These are phyloP conservation scores for Rhododendron molle DNA, from an alignment of 148 eudicot genomes.

Conservation along the genomic window DNA sequence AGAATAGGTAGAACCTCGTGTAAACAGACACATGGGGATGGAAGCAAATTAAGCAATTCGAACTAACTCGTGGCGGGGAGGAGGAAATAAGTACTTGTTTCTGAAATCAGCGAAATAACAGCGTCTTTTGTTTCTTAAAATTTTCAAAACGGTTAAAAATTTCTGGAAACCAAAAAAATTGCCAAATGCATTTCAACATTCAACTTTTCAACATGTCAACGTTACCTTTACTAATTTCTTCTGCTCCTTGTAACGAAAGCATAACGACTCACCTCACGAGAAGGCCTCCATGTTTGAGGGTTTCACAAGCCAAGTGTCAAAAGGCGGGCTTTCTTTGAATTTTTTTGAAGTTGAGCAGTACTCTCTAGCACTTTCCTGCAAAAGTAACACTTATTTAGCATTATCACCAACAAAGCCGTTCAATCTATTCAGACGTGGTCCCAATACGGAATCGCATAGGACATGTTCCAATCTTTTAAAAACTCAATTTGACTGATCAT, in stretches of 20 bases:
- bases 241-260: neutral
- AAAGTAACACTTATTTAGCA: neutral
- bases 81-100: neutral
- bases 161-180: neutral
- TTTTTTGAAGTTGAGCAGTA: conserved; percentile 50
- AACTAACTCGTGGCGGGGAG: neutral
- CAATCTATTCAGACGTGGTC: neutral
- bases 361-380: conserved; percentile 59
- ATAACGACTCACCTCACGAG: conserved; percentile 18
- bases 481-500: neutral
- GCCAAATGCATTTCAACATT: neutral
- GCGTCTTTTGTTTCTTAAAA: neutral
- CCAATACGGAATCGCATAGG: neutral
- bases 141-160: neutral
- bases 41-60: neutral
- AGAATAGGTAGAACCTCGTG: neutral
- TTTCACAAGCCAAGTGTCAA: conserved; percentile 67
- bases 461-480: neutral
- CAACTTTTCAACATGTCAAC: neutral
- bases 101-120: neutral
- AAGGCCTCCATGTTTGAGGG: conserved; percentile 64
- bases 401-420: neutral
- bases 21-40: neutral
- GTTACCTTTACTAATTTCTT: neutral
- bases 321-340: conserved; percentile 59